A percentile compares a stretch with the other conserved stretches of the same genome.
These are phyloP conservation scores for Citrus maxima DNA, from an alignment of 345 rosid species.

Conservation along the genomic window DNA sequence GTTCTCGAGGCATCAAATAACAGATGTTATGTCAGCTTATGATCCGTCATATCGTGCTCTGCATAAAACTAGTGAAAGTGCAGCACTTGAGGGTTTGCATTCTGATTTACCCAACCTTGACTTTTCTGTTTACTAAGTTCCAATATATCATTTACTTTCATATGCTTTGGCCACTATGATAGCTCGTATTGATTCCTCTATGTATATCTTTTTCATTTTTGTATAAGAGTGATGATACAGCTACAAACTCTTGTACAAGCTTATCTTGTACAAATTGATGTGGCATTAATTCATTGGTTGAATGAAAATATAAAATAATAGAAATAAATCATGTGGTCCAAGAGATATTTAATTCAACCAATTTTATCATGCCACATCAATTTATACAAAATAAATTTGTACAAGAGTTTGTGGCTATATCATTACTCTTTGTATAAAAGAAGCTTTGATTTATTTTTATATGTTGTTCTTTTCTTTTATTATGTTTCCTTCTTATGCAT, in stretches of 20 bases:
- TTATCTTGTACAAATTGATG: too few species aligned
- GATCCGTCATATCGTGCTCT: slow-evolving; percentile 86
- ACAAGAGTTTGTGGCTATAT: too few species aligned
- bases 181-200: neutral
- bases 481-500: neutral
- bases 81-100: slow-evolving; percentile 65
- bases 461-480: neutral
- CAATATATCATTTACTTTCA: slow-evolving; percentile 3
- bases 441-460: too few species aligned
- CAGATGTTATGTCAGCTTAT: slow-evolving; percentile 82
- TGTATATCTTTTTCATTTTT: neutral
- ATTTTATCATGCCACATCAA: too few species aligned
- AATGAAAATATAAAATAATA: too few species aligned
- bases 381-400: too few species aligned
- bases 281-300: too few species aligned
- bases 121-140: slow-evolving; percentile 10
- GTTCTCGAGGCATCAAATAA: slow-evolving; percentile 88
- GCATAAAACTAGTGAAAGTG: slow-evolving; percentile 79
- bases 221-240: too few species aligned
- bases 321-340: too few species aligned
- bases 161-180: neutral
- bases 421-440: neutral
- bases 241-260: too few species aligned
- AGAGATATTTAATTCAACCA: too few species aligned
- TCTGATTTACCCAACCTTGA: slow-evolving; percentile 17